These are phyloP conservation scores for Penicillium sclerotigenum DNA, from an alignment of 2,329 filamentous ascomycete species.

Conservation along the genomic window DNA sequence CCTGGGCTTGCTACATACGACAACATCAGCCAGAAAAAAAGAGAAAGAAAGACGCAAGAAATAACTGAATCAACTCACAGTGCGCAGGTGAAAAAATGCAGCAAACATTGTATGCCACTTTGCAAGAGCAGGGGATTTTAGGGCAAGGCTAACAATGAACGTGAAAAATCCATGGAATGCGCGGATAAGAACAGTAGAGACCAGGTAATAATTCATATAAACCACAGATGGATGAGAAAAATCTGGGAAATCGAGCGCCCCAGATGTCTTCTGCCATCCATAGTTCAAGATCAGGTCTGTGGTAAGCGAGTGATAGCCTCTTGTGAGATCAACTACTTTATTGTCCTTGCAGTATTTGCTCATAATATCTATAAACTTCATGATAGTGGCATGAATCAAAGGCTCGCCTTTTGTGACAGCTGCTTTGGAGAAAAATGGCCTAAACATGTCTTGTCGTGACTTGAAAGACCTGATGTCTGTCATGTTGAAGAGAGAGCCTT, in stretches of 20 bases:
- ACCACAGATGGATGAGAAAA: neutral
- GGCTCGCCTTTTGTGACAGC: neutral
- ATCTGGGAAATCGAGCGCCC: neutral
- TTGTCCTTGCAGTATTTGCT: neutral
- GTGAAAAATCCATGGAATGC: neutral
- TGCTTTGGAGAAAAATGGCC: neutral
- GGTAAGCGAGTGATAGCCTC: neutral
- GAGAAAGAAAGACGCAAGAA: neutral
- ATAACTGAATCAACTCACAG: neutral
- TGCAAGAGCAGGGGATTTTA: neutral
- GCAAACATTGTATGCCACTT: neutral
- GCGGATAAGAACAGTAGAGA: neutral
- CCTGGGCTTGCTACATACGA: neutral
- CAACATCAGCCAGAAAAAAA: neutral
- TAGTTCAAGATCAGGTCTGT: neutral
- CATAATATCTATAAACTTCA: neutral
- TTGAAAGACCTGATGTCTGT: neutral
- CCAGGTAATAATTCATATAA: neutral
- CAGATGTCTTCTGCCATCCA: neutral
- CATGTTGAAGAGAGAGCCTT: neutral
- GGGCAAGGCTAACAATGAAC: neutral
- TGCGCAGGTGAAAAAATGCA: neutral
- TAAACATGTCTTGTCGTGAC: neutral
- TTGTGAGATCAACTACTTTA: neutral
- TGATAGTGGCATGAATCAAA: neutral